Evolutionary conservation across 345 rosid genomes (phyloP).

Genomic region (Murraya paniculata): DNA sequence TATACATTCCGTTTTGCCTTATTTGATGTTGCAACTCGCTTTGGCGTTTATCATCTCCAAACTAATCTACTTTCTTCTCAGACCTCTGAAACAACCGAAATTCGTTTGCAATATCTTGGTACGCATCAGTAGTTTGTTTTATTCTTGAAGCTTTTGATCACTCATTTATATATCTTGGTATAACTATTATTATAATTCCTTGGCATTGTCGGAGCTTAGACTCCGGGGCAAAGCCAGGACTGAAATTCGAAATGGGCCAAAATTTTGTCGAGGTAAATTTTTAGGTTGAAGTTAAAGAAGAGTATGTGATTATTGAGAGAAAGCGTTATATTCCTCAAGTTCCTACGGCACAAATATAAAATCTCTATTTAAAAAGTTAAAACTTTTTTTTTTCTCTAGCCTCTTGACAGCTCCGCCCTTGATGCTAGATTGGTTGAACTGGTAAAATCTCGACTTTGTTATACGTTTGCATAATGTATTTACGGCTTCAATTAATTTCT

Average conservation of each 20-base stretch:
- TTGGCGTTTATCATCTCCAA: neutral
- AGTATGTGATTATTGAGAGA: no score
- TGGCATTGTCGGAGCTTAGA: neutral
- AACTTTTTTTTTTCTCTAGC: neutral
- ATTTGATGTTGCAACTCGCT: no score
- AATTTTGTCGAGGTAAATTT: neutral
- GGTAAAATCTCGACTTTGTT: neutral
- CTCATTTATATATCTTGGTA: neutral
- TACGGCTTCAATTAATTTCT: neutral
- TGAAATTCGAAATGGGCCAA: neutral
- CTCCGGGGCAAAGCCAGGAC: neutral
- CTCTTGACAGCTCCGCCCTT: neutral
- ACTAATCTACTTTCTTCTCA: conserved; percentile 19
- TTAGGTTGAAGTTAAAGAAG: no score
- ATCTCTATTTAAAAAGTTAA: no score
- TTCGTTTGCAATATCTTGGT: conserved; percentile 33
- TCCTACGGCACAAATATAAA: no score
- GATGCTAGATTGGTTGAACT: neutral
- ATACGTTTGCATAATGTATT: neutral
- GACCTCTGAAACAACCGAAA: conserved; percentile 27
- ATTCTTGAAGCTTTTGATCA: neutral
- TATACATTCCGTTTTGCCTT: no score
- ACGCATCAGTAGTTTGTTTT: neutral
- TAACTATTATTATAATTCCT: neutral
- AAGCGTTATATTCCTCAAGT: no score